Percentiles rank a stretch among this genome's conserved stretches.
Conservation (phyloP, 257 asterid species). For the Solanum sitiens region DNA sequence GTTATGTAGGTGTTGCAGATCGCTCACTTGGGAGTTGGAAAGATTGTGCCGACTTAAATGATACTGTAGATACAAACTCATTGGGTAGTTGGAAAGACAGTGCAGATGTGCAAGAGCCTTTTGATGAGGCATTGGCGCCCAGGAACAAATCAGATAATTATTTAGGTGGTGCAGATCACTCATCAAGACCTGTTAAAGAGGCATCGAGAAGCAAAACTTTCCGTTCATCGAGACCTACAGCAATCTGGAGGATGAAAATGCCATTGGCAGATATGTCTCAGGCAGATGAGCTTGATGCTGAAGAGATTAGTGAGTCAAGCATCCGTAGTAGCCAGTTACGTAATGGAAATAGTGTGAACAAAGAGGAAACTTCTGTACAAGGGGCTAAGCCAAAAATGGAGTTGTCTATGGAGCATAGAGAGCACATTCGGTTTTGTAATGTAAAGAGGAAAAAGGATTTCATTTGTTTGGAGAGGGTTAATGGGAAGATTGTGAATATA, state of each 20-base stretch:
- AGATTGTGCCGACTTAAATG: constrained; percentile 25
- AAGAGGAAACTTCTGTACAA: constrained; percentile 10
- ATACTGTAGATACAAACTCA: constrained; percentile 48
- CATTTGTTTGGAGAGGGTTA: constrained; percentile 21
- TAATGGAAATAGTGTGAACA: constrained; percentile 9
- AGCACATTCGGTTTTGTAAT: constrained; percentile 18
- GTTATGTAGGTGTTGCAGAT: background rate
- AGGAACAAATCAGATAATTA: background rate
- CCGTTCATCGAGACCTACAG: constrained; percentile 14
- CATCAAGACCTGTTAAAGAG: background rate
- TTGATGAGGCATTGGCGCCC: constrained; percentile 1
- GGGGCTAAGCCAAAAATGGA: constrained; percentile 25
- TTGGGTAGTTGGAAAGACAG: constrained; percentile 65
- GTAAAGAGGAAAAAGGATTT: constrained; percentile 23
- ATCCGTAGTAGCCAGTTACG: background rate
- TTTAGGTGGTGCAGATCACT: background rate
- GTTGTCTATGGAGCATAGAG: constrained; percentile 27
- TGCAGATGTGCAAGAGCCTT: constrained; percentile 22
- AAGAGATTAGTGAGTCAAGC: constrained; percentile 10
- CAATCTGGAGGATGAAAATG: constrained; percentile 26
- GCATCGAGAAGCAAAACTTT: constrained; percentile 17
- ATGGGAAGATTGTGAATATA: constrained; percentile 23
- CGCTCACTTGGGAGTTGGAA: constrained; percentile 24
- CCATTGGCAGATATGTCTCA: constrained; percentile 94
- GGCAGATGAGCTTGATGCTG: constrained; percentile 63